Base-by-base conservation (phyloP, 495 filamentous ascomycete species). In the Neurospora cerealis region DNA sequence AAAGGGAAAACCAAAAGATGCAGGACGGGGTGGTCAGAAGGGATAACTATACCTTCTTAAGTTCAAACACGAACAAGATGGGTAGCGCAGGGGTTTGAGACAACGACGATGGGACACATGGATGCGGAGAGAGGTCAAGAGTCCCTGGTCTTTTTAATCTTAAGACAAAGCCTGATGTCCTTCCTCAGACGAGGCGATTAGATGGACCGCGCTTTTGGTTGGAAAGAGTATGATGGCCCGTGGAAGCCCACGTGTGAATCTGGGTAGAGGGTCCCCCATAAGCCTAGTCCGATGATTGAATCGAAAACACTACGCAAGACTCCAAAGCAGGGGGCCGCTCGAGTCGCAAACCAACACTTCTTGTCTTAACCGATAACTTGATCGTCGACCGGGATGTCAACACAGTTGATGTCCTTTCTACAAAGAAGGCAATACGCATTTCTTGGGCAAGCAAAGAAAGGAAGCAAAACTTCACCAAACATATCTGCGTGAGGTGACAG, bases 21-120 rank as follows among this genome's bases (percentile, higher is more conserved):
- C 41, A 41, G 39, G 42, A 69, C 36, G 39, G 69, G 24, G 15
- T 73, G 72, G 75, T 19, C 28, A 66, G 74, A 73, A 75, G 79
- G 74, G 76, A 75, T 62, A 76, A 38, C 48, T 75, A 73, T 74
- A 74, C 75, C 79, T 79, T 78, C 77, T 81, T 78, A 78, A 80
- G 69, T 62, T 71, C 73, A 62, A 69, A 54, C 48, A 71, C 70
- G 69, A 73, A 66, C 69, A 71, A 71, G 71, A 54, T 71, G 38
- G 73, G 80, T 81, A 73, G 78, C 73, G 80, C 80, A 80, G 77
- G 73, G 72, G 40, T 81, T 78, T 80, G 78, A 81, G 80, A 80
- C 80, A 81, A 78, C 72, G 71, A 76, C 76, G 42, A 76, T 75
- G 77, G 75, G 73, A 74, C 73, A 79, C 74, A 77, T 77, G 77